Evolutionary conservation across 2,329 filamentous ascomycete genomes (phyloP), one percentile per base, ranked within the genome.

Genomic region (Neonectria sp.): DNA sequence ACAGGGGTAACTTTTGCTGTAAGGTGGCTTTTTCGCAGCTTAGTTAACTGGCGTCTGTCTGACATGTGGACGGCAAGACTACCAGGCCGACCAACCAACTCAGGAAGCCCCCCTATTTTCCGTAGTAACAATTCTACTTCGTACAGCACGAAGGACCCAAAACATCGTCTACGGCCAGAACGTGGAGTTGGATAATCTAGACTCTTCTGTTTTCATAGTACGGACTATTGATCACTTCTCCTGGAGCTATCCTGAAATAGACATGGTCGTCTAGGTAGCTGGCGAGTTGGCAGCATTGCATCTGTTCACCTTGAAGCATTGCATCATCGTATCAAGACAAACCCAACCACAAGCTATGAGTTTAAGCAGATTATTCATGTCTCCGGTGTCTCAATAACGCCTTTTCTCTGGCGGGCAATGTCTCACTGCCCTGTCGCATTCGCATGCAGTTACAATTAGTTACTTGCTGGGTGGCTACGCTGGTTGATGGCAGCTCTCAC

Each of bases 61-160:
- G 55, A 58, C 53, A 63, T 58, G 60, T 58, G 60, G 33, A 37
- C 35, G 40, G 45, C 33, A 56, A 29, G 35, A 46, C 33, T 57
- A 57, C 21, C 27, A 25, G 15, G 17, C 60, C 17, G 35, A 52
- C 53, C 35, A 51, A 52, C 46, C 49, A 17, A 21, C 21, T 21
- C 21, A 49, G 40, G n/a, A 29, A 52, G 52, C 35, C 53, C 60
- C 60, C 60, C 46, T 63, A 58, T 57, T 63, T 35, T 13, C 35
- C 31, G 46, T 3, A 5, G 33, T 15, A 15, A 29, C 21, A 21
- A 21, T 21, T 21, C 21, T 21, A 27, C 40, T 43, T 43, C 40
- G 25, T 17, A 51, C n/a, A 24, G 11, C 17, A 13, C 21, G 5
- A 35, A 35, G 11, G 33, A 9, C n/a, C 15, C n/a, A 15, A 15